Evolutionary conservation across 176 grass and related monocot genomes (phyloP), one percentile per base, ranked within the genome.

Genomic region (Eremochloa ophiuroides): DNA sequence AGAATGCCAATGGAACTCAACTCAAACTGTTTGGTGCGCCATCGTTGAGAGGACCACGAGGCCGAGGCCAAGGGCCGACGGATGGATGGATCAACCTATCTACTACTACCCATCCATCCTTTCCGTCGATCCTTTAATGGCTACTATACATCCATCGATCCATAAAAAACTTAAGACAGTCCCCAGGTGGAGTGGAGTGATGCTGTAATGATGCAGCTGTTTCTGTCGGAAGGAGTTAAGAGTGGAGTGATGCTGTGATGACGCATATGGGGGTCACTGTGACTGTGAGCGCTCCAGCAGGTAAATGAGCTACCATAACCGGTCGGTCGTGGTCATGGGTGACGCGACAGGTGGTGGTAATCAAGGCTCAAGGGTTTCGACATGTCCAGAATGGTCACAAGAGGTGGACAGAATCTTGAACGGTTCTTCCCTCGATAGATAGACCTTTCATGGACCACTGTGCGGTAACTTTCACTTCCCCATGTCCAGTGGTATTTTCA

Each of bases 51-150:
- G 83, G 88, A 90, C 74, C 83, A 73, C 73, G 83, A 35, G 61
- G 72, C 16, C 25, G 29, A 29, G 10, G 5, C 4, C 18, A 13
- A 18, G 15, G 27, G 33, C 5, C n/a, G 47, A 43, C 14, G 23
- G 38, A 58, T 66, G 15, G 59, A 31, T 82, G 56, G 76, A 81
- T 80, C 62, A 51, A 84, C 53, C 87, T 29, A 83, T 74, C 41
- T 27, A 9, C 41, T 56, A 56, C 53, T 25, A 56, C 69, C 63
- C 50, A 39, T 27, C 29, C 20, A 81, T 85, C 87, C 71, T 89
- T 85, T 71, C n/a, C n/a, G n/a, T n/a, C n/a, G n/a, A n/a, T n/a
- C 87, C 71, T 89, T 85, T 71, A 85, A 89, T 85, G 77, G 55
- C 13, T 51, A 35, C 34, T 35, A 38, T 35, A 38, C 40, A 22